Conservation (phyloP, 495 filamentous ascomycete species). For the Hypoxylon perforatum region DNA sequence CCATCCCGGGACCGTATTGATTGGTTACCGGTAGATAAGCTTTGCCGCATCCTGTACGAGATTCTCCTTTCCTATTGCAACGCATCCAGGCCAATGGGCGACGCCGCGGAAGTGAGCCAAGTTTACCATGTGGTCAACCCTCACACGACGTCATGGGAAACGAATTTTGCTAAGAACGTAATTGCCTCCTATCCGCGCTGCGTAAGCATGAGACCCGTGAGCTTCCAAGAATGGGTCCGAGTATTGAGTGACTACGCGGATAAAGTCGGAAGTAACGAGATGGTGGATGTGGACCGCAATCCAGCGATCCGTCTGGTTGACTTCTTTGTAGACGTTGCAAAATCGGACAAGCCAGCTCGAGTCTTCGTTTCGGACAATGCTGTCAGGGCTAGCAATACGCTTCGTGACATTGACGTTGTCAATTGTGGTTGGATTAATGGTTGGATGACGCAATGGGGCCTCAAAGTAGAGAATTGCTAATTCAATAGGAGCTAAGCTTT, state of each 20-base stretch:
- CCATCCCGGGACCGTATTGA: conserved; percentile 1
- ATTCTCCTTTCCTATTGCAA: conserved; percentile 1
- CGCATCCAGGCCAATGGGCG: not conserved
- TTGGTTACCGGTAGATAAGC: conserved; percentile 12
- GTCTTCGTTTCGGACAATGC: not conserved
- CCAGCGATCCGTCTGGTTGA: not conserved
- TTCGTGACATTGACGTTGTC: not conserved
- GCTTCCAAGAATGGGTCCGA: not conserved
- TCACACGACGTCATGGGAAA: conserved; percentile 1
- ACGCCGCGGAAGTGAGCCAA: conserved; percentile 3
- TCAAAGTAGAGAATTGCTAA: not conserved
- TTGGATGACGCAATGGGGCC: not conserved
- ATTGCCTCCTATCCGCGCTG: not conserved
- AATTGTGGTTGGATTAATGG: not conserved
- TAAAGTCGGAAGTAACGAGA: not conserved
- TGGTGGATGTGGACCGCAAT: conserved; percentile 2
- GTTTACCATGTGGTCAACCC: conserved; percentile 8
- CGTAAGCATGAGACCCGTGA: not conserved
- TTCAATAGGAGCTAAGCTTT: not conserved
- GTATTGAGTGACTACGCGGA: not conserved
- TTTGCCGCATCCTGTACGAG: not conserved
- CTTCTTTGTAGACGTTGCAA: not conserved
- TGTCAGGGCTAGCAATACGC: not conserved
- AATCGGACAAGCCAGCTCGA: not conserved
- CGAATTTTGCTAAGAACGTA: not conserved